Evolutionary conservation across 129 eudicot genomes (phyloP), one percentile per base, ranked within the genome.

Genomic region (Mikania micrantha): DNA sequence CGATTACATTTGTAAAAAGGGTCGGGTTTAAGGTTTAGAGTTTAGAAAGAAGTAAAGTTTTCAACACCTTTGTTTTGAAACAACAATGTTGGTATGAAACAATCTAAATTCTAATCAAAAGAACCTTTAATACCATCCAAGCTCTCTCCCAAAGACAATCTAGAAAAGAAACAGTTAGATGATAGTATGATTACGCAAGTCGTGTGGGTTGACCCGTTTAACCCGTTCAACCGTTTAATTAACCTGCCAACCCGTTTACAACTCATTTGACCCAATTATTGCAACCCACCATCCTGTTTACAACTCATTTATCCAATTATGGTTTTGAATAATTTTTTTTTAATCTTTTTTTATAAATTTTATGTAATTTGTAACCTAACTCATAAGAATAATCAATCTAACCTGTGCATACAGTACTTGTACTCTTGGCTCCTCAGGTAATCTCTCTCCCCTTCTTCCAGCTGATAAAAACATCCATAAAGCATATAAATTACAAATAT

Each of bases 381-480:
- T 58, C 12, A 32, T 9, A 22, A 60, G 44, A 4, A 36, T 39
- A 12, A 27, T 42, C 9, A 41, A 49, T 56, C 66, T 80, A 75
- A 92, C 98, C 83, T 85, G 87, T 88, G 86, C 91, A 88, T 84
- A 78, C 98, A 92, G 78, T 88, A 92, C 83, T 88, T 92, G 90
- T 88, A 88, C 79, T 92, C 96, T 34, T 82, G 85, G 64, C 91
- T 82, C 71, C 98, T 86, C 38, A 69, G 34, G 69, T 77, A 77
- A 64, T 92, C 98, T 73, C 81, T 92, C 82, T 92, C 98, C 32
- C 98, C 98, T 84, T 92, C 98, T 80, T 92, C 98, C 83, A 92
- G 76, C 98, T 92, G 61, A 50, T 48, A 54, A 27, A 8, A 4
- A 32, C 21, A 65, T 47, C 61, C 72, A 63, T 52, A 66, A 63